Percentiles rank a stretch among this genome's conserved stretches.
Conservation (phyloP, 768 basidiomycete genomes). For the Auriscalpium orientale region DNA sequence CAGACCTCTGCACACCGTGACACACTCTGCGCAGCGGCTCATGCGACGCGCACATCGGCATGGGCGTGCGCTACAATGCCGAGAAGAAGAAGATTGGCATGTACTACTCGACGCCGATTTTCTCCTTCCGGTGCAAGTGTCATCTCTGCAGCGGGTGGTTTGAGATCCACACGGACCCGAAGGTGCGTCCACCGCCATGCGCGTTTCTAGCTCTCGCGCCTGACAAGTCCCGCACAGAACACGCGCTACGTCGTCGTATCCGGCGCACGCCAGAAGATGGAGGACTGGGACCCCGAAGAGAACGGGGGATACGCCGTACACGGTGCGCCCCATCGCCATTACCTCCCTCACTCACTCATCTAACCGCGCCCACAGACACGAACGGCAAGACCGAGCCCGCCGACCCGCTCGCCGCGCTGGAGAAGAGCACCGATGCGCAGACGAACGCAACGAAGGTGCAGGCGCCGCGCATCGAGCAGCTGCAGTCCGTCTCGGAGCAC, state of each 20-base stretch:
- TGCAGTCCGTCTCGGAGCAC: constrained; percentile 70
- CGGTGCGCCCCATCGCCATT: constrained; percentile 39
- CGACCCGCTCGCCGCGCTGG: constrained; percentile 83
- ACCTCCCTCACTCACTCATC: not conserved
- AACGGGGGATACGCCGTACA: constrained; percentile 89
- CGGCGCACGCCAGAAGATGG: constrained; percentile 90
- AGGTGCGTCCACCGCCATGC: constrained; percentile 41
- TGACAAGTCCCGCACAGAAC: constrained; percentile 46
- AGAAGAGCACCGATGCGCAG: constrained; percentile 80
- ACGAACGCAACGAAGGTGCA: constrained; percentile 65
- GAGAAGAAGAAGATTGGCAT: constrained; percentile 96
- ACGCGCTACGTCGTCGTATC: constrained; percentile 89
- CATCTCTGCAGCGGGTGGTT: constrained; percentile 97
- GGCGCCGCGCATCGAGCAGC: constrained; percentile 71
- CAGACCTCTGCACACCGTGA: not conserved
- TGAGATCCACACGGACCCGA: constrained; percentile 94
- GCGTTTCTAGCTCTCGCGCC: not conserved
- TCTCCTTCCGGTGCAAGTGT: constrained; percentile 94
- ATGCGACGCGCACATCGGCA: constrained; percentile 95
- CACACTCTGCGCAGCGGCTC: constrained; percentile 52
- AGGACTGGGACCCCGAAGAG: constrained; percentile 96
- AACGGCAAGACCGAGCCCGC: constrained; percentile 52
- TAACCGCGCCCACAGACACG: constrained; percentile 42
- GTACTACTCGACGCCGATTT: constrained; percentile 94
- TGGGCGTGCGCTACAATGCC: constrained; percentile 99